phyloP scores from a whole-genome alignment of 257 asterid species.

The Lycium ferocissimum region DNA sequence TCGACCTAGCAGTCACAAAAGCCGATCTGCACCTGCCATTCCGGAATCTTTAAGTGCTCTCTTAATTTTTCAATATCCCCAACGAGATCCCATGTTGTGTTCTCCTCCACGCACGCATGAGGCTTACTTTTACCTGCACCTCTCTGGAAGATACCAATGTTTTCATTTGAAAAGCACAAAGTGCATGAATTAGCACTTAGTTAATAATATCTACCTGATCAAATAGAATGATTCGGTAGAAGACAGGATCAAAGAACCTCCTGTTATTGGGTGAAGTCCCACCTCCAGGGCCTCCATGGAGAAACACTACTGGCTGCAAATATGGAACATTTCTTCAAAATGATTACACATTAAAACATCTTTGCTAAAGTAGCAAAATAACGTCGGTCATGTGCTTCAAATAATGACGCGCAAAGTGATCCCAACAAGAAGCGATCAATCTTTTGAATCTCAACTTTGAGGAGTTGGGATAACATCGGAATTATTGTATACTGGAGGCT shows the following conservation, averaged over 20 bases:
- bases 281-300: constrained; percentile 99
- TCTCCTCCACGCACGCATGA: constrained; percentile 91
- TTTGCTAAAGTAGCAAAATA: background rate
- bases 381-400: background rate
- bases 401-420: background rate
- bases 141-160: constrained; percentile 54
- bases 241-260: constrained; percentile 85
- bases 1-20: constrained; percentile 15
- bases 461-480: background rate
- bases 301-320: constrained; percentile 86
- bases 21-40: constrained; percentile 77
- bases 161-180: constrained; percentile 27
- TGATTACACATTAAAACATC: background rate
- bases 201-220: constrained; percentile 72
- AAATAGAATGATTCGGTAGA: constrained; percentile 78
- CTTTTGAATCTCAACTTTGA: constrained; percentile 14
- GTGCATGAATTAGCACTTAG: constrained; percentile 25
- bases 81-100: constrained; percentile 90
- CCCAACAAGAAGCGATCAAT: background rate
- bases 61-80: constrained; percentile 89
- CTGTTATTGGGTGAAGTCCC: constrained; percentile 95
- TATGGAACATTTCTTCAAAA: constrained; percentile 33
- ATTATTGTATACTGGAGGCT: constrained; percentile 16
- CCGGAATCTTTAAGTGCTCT: constrained; percentile 76
- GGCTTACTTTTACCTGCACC: constrained; percentile 97